phyloP scores from a whole-genome alignment of 345 rosid genomes.

The Lepidium africanum region DNA sequence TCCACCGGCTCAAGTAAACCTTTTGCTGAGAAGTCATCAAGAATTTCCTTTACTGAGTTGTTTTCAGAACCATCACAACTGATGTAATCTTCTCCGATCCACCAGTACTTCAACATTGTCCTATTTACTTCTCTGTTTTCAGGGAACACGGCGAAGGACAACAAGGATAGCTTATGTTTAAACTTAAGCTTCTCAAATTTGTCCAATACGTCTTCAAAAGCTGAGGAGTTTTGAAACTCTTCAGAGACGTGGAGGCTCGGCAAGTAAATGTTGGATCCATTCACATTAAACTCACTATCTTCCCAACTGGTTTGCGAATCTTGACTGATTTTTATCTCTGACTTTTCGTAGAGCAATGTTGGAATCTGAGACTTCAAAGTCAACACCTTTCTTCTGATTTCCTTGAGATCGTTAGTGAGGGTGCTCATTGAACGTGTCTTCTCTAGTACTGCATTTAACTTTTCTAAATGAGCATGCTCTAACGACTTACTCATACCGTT shows the following conservation, averaged over 20 bases:
- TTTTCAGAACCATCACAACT: background rate
- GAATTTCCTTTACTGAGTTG: background rate
- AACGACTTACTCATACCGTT: no score
- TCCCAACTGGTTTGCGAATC: no score
- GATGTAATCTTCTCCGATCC: slow-evolving; percentile 46
- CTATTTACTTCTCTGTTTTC: slow-evolving; percentile 34
- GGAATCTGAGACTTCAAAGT: no score
- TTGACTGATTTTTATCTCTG: no score
- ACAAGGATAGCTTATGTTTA: slow-evolving; percentile 22
- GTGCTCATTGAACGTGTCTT: no score
- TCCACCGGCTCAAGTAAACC: slow-evolving; percentile 30
- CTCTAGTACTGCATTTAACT: no score
- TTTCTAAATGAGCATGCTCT: no score
- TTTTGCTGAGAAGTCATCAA: slow-evolving; percentile 10
- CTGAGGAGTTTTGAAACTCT: background rate
- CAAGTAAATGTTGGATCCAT: background rate
- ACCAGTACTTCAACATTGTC: slow-evolving; percentile 46
- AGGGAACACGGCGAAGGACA: slow-evolving; percentile 44
- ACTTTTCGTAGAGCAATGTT: no score
- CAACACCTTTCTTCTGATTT: no score
- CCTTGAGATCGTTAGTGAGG: no score
- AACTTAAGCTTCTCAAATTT: slow-evolving; percentile 16
- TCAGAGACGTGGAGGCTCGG: slow-evolving; percentile 7
- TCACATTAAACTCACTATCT: no score
- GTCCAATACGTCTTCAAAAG: slow-evolving; percentile 20